Evolutionary conservation across 306 rosid genomes (phyloP), one percentile per base, ranked within the genome.

Genomic region (Urtica urens): DNA sequence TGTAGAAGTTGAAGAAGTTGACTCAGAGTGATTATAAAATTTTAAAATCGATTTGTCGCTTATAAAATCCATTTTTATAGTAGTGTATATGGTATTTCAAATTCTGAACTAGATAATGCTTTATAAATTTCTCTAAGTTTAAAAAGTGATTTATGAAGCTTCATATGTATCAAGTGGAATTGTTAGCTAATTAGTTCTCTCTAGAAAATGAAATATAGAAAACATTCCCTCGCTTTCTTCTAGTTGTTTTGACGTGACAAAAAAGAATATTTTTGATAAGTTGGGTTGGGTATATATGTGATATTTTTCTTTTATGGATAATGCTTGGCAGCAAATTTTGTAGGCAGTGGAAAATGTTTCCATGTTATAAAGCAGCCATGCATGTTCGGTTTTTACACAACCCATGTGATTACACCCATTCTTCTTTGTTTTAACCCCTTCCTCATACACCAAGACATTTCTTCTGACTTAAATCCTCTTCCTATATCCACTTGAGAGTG

Each of bases 321-420:
- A 59, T 45, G 52, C 40, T 42, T 46, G 61, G 34, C 37, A 21
- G 60, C 33, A 25, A 71, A 65, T 45, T 47, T 70, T 59, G 63
- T 61, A 42, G 69, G 67, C 67, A 59, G 58, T 33, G 37, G 20
- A 46, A 50, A 58, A 38, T 71, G 72, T 48, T 38, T 67, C 69
- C 73, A 71, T 67, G 71, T 68, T 63, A 18, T 27, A 22, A 46
- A 59, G 59, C 35, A 60, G 64, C 58, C 57, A 53, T 63, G 58
- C 63, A 76, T 67, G 77, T 64, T 72, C 59, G 73, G 57, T 63
- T 60, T 57, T 59, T n/a, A 53, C 72, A 48, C 71, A 62, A 60
- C 74, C 72, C 59, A 39, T 76, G 68, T 73, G 72, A 62, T 64
- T 56, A 66, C 56, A 67, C 70, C 77, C 69, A 70, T 55, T 50